Percentiles rank a stretch among this genome's conserved stretches.
These are phyloP conservation scores for Chaetothyriales sp. DNA, from an alignment of 2,329 filamentous ascomycete species.

Conservation along the genomic window DNA sequence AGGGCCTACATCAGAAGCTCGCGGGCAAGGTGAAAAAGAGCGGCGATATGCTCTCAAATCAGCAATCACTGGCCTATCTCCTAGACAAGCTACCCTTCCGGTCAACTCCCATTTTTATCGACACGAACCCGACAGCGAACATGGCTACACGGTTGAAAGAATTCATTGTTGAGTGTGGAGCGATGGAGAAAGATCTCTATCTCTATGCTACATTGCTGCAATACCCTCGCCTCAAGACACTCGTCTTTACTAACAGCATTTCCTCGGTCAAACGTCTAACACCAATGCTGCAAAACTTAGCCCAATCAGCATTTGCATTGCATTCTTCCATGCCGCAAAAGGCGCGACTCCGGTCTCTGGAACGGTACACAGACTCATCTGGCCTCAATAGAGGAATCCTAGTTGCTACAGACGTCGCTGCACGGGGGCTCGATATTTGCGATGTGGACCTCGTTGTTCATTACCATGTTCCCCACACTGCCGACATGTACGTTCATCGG, in stretches of 20 bases:
- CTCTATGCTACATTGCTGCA: conserved; percentile 78
- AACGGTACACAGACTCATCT: conserved; percentile 53
- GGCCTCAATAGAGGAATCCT: conserved; percentile 46
- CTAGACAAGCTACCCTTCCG: conserved; percentile 84
- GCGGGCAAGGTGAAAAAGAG: conserved; percentile 48
- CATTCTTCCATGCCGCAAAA: conserved; percentile 96
- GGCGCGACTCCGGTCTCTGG: conserved; percentile 79
- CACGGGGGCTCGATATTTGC: conserved; percentile 84
- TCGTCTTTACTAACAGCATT: conserved; percentile 95
- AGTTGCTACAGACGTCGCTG: conserved; percentile 85
- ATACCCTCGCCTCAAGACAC: conserved; percentile 55
- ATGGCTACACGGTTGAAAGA: conserved; percentile 81
- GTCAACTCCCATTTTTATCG: conserved; percentile 75
- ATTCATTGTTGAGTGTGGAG: conserved; percentile 79
- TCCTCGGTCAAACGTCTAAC: conserved; percentile 75
- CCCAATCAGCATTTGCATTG: conserved; percentile 56
- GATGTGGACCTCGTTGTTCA: conserved; percentile 81
- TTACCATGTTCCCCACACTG: conserved; percentile 84
- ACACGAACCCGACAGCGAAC: conserved; percentile 76
- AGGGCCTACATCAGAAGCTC: conserved; percentile 79
- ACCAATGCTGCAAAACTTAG: conserved; percentile 70
- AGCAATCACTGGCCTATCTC: conserved; percentile 83
- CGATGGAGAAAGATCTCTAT: conserved; percentile 93
- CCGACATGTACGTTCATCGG: conserved; percentile 88
- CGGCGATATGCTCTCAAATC: conserved; percentile 47